These are phyloP conservation scores for Botrytis pseudocinerea DNA, from an alignment of 2,329 filamentous ascomycete species.

Conservation along the genomic window DNA sequence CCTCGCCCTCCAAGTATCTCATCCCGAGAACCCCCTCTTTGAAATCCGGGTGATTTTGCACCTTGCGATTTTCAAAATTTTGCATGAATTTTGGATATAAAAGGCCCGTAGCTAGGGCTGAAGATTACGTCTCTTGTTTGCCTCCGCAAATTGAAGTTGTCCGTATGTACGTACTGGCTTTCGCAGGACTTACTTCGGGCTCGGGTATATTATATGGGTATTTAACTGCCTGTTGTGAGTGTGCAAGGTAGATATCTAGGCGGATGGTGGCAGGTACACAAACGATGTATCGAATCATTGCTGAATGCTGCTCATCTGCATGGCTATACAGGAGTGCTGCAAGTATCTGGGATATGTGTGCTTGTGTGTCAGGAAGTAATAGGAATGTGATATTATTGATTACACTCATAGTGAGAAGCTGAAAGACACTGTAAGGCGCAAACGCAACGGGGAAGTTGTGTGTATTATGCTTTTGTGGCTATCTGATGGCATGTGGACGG, in stretches of 20 bases:
- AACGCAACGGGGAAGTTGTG: not conserved
- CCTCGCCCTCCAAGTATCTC: not conserved
- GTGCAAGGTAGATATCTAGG: not conserved
- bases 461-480: not conserved
- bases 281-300: not conserved
- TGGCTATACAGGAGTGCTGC: not conserved
- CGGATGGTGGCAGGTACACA: not conserved
- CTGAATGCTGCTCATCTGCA: no score
- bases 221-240: not conserved
- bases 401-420: not conserved
- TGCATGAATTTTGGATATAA: not conserved
- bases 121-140: not conserved
- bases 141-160: not conserved
- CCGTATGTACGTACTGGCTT: not conserved
- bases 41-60: not conserved
- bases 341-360: not conserved
- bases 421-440: not conserved
- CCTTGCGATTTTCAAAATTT: not conserved
- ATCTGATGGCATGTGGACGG: not conserved
- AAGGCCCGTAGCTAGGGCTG: slow-evolving; percentile 1
- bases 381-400: not conserved
- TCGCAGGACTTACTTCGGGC: not conserved
- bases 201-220: not conserved
- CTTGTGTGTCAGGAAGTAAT: not conserved
- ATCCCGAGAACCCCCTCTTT: not conserved